Percentiles rank a stretch among this genome's conserved stretches.
phyloP scores from a whole-genome alignment of 495 filamentous ascomycete species.

The Penicillium antarcticum region DNA sequence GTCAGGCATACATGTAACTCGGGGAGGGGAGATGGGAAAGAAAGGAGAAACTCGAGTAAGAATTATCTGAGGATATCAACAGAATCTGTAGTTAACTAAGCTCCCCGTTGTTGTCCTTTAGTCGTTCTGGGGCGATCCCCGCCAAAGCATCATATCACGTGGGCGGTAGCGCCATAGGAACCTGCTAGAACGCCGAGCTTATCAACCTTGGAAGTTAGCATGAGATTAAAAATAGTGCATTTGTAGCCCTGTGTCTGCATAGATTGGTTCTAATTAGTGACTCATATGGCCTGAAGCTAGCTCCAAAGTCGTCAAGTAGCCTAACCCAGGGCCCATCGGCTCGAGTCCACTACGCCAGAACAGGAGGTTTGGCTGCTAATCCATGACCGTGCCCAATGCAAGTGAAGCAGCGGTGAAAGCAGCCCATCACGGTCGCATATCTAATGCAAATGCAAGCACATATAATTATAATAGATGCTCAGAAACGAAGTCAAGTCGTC shows the following conservation, averaged over 20 bases:
- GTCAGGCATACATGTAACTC: conserved; percentile 50
- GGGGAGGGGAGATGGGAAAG: background rate
- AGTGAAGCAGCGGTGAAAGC: background rate
- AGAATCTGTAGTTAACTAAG: conserved; percentile 8
- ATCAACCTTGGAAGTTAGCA: background rate
- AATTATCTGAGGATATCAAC: background rate
- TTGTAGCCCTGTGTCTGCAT: too few relatives aligned
- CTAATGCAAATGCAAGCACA: background rate
- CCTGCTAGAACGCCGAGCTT: conserved; percentile 21
- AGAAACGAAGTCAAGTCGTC: background rate
- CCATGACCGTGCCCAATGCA: background rate
- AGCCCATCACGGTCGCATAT: background rate
- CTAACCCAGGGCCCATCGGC: too few relatives aligned
- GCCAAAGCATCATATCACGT: conserved; percentile 36
- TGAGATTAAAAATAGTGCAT: too few relatives aligned
- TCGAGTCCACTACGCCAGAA: background rate
- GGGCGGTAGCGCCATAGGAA: conserved; percentile 31
- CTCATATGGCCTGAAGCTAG: background rate
- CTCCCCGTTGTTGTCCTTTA: conserved; percentile 24
- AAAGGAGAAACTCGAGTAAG: background rate
- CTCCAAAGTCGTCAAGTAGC: too few relatives aligned
- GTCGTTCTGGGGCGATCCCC: conserved; percentile 24
- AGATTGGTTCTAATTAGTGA: background rate
- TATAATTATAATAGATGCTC: background rate
- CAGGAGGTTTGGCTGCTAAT: background rate